Percentiles rank a stretch among this genome's conserved stretches.
Conservation (phyloP, 139 green algal species). For the Marvania coccoides region DNA sequence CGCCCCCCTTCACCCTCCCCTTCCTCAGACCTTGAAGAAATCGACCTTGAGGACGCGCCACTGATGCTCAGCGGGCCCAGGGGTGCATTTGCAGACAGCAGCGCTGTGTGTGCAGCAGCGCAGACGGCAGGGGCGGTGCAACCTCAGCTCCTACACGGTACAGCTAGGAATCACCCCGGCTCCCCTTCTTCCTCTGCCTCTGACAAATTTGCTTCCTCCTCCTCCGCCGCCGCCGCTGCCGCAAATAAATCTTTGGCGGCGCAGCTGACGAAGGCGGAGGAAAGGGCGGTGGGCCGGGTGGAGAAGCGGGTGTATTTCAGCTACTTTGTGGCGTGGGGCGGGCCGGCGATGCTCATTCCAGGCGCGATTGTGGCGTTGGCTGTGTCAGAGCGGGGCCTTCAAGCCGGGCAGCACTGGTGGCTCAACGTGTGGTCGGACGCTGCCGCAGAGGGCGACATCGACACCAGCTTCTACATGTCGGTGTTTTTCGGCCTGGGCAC, state of each 20-base stretch:
- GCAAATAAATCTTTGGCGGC: background rate
- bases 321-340: slow-evolving; percentile 70
- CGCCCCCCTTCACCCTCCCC: no score
- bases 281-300: slow-evolving; percentile 63
- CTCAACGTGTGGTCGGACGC: slow-evolving; percentile 52
- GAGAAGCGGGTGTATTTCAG: slow-evolving; percentile 55
- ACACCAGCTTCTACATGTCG: slow-evolving; percentile 39
- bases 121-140: background rate
- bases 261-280: slow-evolving; percentile 48
- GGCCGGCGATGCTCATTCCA: slow-evolving; percentile 51
- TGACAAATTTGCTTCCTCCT: slow-evolving; percentile 3
- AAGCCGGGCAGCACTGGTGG: slow-evolving; percentile 69
- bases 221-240: background rate
- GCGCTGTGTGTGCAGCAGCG: slow-evolving; percentile 1
- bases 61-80: no score
- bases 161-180: background rate
- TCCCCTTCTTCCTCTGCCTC: background rate
- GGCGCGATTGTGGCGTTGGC: slow-evolving; percentile 30
- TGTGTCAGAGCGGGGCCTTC: slow-evolving; percentile 31
- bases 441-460: background rate
- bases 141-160: background rate
- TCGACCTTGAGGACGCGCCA: no score
- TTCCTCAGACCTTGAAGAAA: no score
- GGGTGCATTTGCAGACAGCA: no score
- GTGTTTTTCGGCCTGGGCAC: slow-evolving; percentile 67